phyloP scores from a whole-genome alignment of 2,329 filamentous ascomycete genomes.

The Botrytis medusae region DNA sequence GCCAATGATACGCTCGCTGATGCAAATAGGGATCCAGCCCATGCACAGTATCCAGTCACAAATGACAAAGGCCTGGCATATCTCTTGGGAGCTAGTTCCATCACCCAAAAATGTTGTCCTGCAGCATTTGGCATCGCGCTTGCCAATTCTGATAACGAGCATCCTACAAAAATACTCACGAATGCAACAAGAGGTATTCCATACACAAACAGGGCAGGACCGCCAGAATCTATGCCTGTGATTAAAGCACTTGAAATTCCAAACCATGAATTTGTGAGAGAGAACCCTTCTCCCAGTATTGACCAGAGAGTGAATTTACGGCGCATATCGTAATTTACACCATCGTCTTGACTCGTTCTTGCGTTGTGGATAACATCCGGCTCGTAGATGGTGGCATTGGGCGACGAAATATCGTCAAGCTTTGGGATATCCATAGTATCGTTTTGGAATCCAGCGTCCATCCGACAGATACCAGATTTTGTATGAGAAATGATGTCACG shows the following conservation, averaged over 20 bases:
- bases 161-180: constrained; percentile 13
- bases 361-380: not conserved
- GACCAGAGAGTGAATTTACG: constrained; percentile 22
- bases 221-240: constrained; percentile 19
- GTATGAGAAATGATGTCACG: not conserved
- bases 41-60: constrained; percentile 20
- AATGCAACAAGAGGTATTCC: constrained; percentile 15
- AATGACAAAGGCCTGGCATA: constrained; percentile 19
- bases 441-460: not conserved
- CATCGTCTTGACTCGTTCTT: not conserved
- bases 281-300: constrained; percentile 20
- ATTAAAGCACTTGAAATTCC: constrained; percentile 21
- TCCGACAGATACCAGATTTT: not conserved
- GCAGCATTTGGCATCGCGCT: constrained; percentile 23
- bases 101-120: constrained; percentile 22
- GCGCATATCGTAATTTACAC: constrained; percentile 5
- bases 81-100: constrained; percentile 19
- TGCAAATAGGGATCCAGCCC: constrained; percentile 20
- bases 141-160: constrained; percentile 19
- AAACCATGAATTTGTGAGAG: constrained; percentile 22
- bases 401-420: not conserved
- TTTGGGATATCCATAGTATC: constrained; percentile 16
- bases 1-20: constrained; percentile 19
- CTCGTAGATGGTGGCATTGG: not conserved
- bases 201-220: constrained; percentile 21